Base-by-base conservation (phyloP, 352 stramenopile genomes). In the Phytophthora europaea region DNA sequence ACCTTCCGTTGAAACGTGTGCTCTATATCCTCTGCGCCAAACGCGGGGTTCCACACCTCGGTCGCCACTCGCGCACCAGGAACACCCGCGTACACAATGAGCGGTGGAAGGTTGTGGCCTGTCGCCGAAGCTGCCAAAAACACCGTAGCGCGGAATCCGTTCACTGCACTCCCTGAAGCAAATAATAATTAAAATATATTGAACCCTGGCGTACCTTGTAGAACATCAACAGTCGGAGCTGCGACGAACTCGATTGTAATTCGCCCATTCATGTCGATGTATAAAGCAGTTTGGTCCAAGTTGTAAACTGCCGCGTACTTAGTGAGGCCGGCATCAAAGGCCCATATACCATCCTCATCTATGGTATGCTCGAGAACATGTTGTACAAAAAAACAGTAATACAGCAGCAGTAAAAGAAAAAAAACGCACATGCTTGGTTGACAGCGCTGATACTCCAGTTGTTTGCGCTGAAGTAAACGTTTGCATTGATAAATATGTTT, bases 221-320 rank as follows among this genome's bases (percentile, higher is more conserved):
- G 3, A 28, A 53, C 28, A 28, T 63, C 57, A 1, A 63, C 38
- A 26, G 51, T 63, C 0, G 3, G 5, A 45, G 33, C 13, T 9
- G 38, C 38, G 2, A 20, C 5, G 23, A 38, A 53, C 9, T 63
- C 57, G 0, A 63, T 16, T 0, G 57, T 63, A 0, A 38, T 6
- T 0, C n/a, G 4, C 0, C 57, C 38, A 6, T 23, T 50, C 10
- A 43, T 67, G 34, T 67, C 57, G 3, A 64, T 18, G 23, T 28
- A 54, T 1, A 64, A 5, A 1, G 13, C 57, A 4, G 40, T 55
- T n/a, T 67, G 60, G 33, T 59, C 47, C 48, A 67, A 52, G 15
- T 53, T 67, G 18, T 40, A 59, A n/a, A 67, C 33, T n/a, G n/a
- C n/a, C n/a, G n/a, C n/a, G n/a, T n/a, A n/a, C n/a, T n/a, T n/a